A percentile compares a stretch with the other conserved stretches of the same genome.
Conservation (phyloP, 2,329 filamentous ascomycete genomes). For the Stemphylium vesicarium region DNA sequence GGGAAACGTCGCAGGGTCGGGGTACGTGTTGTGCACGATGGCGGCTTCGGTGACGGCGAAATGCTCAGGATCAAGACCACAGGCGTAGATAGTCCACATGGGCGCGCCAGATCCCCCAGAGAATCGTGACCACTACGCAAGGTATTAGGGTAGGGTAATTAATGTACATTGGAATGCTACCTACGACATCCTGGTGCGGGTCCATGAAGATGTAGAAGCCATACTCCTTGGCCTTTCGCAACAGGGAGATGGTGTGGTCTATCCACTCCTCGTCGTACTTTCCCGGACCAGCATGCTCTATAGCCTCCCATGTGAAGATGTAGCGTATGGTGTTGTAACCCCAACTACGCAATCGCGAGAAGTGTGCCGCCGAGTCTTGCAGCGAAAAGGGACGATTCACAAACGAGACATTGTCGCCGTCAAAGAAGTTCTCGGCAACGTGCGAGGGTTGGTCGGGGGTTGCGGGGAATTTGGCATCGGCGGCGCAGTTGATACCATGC, state of each 20-base stretch:
- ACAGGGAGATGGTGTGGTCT: slow-evolving; percentile 82
- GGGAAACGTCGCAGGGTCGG: slow-evolving; percentile 82
- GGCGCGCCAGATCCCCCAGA: slow-evolving; percentile 94
- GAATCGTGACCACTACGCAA: slow-evolving; percentile 82
- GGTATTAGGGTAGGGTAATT: slow-evolving; percentile 24
- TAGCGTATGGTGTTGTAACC: slow-evolving; percentile 98
- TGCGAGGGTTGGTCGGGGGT: slow-evolving; percentile 83
- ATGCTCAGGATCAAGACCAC: slow-evolving; percentile 83
- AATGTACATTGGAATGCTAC: slow-evolving; percentile 43
- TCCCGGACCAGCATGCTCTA: slow-evolving; percentile 89
- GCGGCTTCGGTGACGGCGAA: slow-evolving; percentile 90
- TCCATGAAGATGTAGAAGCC: slow-evolving; percentile 99
- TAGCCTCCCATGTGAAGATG: slow-evolving; percentile 98
- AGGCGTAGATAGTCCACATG: slow-evolving; percentile 97
- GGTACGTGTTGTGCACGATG: slow-evolving; percentile 92
- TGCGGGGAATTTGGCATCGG: slow-evolving; percentile 87
- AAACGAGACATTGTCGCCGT: slow-evolving; percentile 90
- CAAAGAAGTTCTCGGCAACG: slow-evolving; percentile 79
- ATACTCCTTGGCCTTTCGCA: slow-evolving; percentile 85
- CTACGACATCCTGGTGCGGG: slow-evolving; percentile 93
- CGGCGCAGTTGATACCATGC: slow-evolving; percentile 92
- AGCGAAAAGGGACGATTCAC: slow-evolving; percentile 82
- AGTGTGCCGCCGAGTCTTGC: slow-evolving; percentile 84
- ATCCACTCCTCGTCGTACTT: slow-evolving; percentile 95
- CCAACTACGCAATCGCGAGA: slow-evolving; percentile 82